Base-by-base conservation (phyloP, 257 asterid species). In the Prunella vulgaris region DNA sequence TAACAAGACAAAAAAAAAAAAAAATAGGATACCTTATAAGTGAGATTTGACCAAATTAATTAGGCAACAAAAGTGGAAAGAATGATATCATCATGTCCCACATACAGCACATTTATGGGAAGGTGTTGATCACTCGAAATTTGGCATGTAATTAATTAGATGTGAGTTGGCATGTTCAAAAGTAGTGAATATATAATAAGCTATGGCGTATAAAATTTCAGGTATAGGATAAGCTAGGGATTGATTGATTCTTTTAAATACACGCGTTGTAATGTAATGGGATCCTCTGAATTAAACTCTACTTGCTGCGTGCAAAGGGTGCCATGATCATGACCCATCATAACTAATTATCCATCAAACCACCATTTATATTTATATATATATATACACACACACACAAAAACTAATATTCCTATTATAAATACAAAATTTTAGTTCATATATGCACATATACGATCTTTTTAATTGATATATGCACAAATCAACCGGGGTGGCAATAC, bases 101-200 rank as follows among this genome's bases (percentile, higher is more conserved):
- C n/a, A n/a, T n/a, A n/a, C 69, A 70, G 15, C 80, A 72, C 75
- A 78, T 78, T 78, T 76, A 69, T 80, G 78, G 80, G 63, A 76
- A 66, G 72, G 70, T 69, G 64, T 57, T 69, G 21, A 21, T 46
- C 33, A 42, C 51, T 13, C 17, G 58, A 46, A 30, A 35, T 51
- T 60, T 44, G 58, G 69, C 74, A 66, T 20, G 68, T 59, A 27
- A n/a, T n/a, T n/a, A n/a, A n/a, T n/a, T n/a, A 33, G 9, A 46
- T 33, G 35, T n/a, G 54, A 8, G 59, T 32, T 28, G 42, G 4
- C 40, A 4, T 10, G 37, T 51, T 35, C 35, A 25, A 18, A 64
- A 44, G 3, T 20, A 33, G 6, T 64, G 64, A 51, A 51, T 46
- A 17, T 20, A 30, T 30, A 49, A 32, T 21, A 8, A 63, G 48